Conservation (phyloP, 2,329 filamentous ascomycete species). For the Clonostachys sp. region DNA sequence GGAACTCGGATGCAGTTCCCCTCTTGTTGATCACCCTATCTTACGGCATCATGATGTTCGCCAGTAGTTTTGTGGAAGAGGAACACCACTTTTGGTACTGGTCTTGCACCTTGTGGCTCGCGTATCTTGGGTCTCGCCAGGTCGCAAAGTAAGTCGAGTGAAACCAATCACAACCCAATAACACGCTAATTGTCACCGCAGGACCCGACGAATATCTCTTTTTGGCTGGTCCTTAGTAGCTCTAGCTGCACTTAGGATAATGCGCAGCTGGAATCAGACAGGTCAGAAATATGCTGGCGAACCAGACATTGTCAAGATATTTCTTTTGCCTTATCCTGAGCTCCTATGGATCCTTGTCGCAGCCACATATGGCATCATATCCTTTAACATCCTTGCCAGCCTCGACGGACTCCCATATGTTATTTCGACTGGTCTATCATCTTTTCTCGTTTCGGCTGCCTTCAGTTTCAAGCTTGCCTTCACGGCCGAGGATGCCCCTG, state of each 20-base stretch:
- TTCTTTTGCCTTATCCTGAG: constrained; percentile 58
- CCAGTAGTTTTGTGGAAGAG: constrained; percentile 95
- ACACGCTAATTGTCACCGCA: constrained; percentile 8
- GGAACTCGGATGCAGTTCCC: constrained; percentile 21
- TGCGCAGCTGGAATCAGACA: constrained; percentile 89
- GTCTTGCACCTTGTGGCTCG: constrained; percentile 68
- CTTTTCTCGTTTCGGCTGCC: constrained; percentile 45
- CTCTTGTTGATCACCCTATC: constrained; percentile 48
- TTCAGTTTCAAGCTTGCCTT: constrained; percentile 88
- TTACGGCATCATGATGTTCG: constrained; percentile 93
- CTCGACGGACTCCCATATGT: constrained; percentile 34
- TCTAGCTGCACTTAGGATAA: constrained; percentile 59
- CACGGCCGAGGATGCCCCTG: constrained; percentile 81
- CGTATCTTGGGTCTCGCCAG: constrained; percentile 44
- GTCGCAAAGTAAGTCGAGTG: constrained; percentile 27
- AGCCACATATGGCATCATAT: constrained; percentile 61
- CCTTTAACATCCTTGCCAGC: constrained; percentile 34
- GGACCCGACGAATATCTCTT: constrained; percentile 16
- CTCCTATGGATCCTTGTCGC: constrained; percentile 73
- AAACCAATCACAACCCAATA: background rate
- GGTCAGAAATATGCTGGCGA: constrained; percentile 94
- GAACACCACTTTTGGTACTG: constrained; percentile 99
- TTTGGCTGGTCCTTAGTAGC: constrained; percentile 34
- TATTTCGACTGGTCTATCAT: constrained; percentile 31
- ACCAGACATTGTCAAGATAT: constrained; percentile 74